phyloP scores from a whole-genome alignment of 305 asterid genomes.

The Solanum hybrid region DNA sequence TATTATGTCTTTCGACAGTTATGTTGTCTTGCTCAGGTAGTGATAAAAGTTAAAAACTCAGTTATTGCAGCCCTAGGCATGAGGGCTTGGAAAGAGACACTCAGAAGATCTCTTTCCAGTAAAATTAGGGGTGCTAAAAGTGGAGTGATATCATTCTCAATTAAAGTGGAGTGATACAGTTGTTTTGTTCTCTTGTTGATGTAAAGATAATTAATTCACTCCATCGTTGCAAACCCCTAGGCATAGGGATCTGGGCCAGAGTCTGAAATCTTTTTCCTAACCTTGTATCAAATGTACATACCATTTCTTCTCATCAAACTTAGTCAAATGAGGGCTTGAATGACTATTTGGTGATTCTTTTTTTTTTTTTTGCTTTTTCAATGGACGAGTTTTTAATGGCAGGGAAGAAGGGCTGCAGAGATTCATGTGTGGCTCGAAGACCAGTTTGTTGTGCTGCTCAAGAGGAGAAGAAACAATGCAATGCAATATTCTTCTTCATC shows the following conservation, averaged over 20 bases:
- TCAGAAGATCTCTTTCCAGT: not conserved
- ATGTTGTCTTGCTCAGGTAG: not conserved
- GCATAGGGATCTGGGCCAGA: not conserved
- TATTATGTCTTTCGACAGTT: not conserved
- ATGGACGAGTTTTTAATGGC: not conserved
- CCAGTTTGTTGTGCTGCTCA: not conserved
- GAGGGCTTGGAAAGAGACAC: not conserved
- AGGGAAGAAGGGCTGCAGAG: not conserved
- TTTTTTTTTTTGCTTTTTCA: not conserved
- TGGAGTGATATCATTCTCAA: not conserved
- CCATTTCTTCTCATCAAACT: not conserved
- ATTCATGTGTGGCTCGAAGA: not conserved
- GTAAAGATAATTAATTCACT: not conserved
- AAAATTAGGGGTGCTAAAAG: not conserved
- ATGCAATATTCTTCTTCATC: not conserved
- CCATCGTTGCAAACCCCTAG: not conserved
- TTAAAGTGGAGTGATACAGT: not conserved
- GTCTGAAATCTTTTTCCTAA: not conserved
- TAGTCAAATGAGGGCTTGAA: not conserved
- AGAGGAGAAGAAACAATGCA: not conserved
- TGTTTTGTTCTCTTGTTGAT: not conserved
- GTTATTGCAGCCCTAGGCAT: not conserved
- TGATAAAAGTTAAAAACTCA: not conserved
- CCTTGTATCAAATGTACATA: not conserved
- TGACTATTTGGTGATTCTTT: not conserved